Evolutionary conservation across 495 filamentous ascomycete genomes (phyloP).

Genomic region (Neurospora sp.): DNA sequence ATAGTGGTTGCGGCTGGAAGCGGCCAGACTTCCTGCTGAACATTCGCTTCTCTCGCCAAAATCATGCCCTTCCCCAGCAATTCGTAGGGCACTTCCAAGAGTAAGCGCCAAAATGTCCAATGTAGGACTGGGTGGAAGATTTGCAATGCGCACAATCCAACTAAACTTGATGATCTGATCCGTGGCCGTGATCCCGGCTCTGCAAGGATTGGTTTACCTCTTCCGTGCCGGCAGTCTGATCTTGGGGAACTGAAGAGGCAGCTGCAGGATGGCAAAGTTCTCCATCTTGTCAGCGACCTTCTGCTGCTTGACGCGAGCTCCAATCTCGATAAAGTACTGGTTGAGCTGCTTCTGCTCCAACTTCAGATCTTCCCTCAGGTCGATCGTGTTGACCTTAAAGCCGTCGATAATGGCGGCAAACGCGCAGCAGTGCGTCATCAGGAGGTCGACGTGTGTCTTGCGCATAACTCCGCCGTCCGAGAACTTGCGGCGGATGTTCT

Average conservation of each 20-base stretch:
- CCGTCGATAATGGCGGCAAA: slow-evolving; percentile 63
- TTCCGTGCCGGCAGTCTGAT: slow-evolving; percentile 14
- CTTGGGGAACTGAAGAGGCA: slow-evolving; percentile 80
- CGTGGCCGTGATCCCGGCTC: not conserved
- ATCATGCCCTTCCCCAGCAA: not conserved
- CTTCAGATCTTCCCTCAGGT: slow-evolving; percentile 69
- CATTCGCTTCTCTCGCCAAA: not conserved
- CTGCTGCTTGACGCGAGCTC: slow-evolving; percentile 48
- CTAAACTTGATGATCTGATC: not conserved
- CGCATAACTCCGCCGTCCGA: slow-evolving; percentile 48
- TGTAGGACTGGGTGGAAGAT: not conserved
- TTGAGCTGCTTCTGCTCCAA: slow-evolving; percentile 55
- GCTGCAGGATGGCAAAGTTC: slow-evolving; percentile 56
- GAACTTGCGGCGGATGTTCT: slow-evolving; percentile 61
- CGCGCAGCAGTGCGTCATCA: slow-evolving; percentile 60
- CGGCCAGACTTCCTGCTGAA: not conserved
- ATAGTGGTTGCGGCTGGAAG: not conserved
- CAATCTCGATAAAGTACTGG: slow-evolving; percentile 74
- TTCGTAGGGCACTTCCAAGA: not conserved
- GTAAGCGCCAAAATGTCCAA: not conserved
- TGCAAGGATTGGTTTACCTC: slow-evolving; percentile 2
- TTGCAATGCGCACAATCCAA: not conserved
- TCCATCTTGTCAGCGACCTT: slow-evolving; percentile 41
- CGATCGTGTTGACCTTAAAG: slow-evolving; percentile 63
- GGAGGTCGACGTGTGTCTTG: slow-evolving; percentile 51